These are phyloP conservation scores for Colletotrichum paranaense DNA, from an alignment of 2,329 filamentous ascomycete species.

Conservation along the genomic window DNA sequence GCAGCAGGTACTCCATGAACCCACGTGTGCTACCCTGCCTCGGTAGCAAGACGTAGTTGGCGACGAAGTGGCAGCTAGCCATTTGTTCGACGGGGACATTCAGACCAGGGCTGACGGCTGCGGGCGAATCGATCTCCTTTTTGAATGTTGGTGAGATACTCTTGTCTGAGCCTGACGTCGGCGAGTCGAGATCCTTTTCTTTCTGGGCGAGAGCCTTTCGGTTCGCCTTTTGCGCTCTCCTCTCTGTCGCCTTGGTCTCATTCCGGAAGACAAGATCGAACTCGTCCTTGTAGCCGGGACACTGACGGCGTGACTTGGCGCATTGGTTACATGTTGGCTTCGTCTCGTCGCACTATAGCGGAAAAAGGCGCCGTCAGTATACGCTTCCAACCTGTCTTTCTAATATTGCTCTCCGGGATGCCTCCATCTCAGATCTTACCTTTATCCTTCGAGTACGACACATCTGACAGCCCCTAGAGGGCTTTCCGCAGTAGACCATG, in stretches of 20 bases:
- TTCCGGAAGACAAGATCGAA: conserved; percentile 80
- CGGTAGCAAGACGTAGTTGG: conserved; percentile 70
- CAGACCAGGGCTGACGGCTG: conserved; percentile 48
- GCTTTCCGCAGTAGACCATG: conserved; percentile 76
- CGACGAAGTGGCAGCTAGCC: conserved; percentile 69
- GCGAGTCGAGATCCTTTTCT: conserved; percentile 42
- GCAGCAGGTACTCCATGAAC: conserved; percentile 69
- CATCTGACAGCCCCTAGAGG: conserved; percentile 78
- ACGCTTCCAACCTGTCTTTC: background rate
- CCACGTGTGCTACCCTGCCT: conserved; percentile 61
- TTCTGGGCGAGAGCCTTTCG: conserved; percentile 57
- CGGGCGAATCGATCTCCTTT: conserved; percentile 34
- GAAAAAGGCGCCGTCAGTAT: conserved; percentile 32
- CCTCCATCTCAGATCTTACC: conserved; percentile 55
- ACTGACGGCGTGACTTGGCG: conserved; percentile 70
- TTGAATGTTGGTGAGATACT: conserved; percentile 37
- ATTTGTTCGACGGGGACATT: conserved; percentile 63
- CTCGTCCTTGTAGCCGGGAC: conserved; percentile 77
- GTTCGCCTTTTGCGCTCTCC: conserved; percentile 67
- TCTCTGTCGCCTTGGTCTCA: conserved; percentile 75
- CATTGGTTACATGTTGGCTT: conserved; percentile 75
- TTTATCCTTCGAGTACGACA: conserved; percentile 80
- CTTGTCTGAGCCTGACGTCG: conserved; percentile 37
- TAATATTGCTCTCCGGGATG: background rate
- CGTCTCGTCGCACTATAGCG: conserved; percentile 71